Evolutionary conservation across 441 rosid genomes (phyloP).

Genomic region (Geranium incanum): DNA sequence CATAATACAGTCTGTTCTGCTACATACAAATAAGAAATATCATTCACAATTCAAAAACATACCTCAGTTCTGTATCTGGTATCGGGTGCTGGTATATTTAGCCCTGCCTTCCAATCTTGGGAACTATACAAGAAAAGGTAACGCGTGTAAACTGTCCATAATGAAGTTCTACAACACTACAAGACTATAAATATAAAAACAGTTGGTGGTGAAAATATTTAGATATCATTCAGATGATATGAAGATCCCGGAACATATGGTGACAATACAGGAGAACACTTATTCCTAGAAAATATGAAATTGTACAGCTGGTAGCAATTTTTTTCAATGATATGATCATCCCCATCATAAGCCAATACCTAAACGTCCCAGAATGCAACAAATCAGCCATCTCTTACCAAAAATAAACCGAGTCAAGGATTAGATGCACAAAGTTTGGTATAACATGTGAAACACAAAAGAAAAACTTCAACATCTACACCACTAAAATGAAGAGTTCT

Average conservation of each 20-base stretch:
- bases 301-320: not conserved
- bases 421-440: not conserved
- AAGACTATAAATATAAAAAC: not conserved
- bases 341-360: not conserved
- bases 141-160: not conserved
- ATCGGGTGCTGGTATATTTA: constrained; percentile 77
- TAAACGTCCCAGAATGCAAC: not conserved
- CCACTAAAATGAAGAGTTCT: too few relatives aligned
- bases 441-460: not conserved
- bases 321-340: not conserved
- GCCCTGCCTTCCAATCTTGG: constrained; percentile 86
- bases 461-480: too few relatives aligned
- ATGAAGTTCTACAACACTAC: not conserved
- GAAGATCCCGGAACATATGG: not conserved
- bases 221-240: not conserved
- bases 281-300: not conserved
- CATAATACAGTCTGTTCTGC: not conserved
- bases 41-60: constrained; percentile 12
- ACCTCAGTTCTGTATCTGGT: constrained; percentile 80
- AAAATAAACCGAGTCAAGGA: too few relatives aligned
- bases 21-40: not conserved
- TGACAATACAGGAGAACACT: not conserved
- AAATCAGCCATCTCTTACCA: not conserved
- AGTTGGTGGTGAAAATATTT: not conserved
- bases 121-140: constrained; percentile 35